Percentiles rank a stretch among this genome's conserved stretches.
phyloP scores from a whole-genome alignment of 345 rosid species.

The Hibiscus tridactylites region DNA sequence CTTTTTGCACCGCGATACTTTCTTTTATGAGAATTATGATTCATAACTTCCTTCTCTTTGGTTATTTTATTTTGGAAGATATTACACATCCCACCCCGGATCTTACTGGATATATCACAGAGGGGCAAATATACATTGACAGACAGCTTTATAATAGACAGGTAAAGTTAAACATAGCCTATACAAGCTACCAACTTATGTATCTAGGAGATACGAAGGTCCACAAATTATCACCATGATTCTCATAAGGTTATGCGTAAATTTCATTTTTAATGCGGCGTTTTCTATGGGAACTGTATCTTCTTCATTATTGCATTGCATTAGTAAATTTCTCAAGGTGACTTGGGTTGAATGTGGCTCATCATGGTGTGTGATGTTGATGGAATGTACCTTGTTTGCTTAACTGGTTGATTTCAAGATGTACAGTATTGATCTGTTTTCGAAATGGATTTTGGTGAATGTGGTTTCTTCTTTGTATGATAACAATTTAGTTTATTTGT shows the following conservation, averaged over 20 bases:
- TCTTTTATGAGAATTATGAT: background rate
- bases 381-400: background rate
- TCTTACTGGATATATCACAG: conserved; percentile 98
- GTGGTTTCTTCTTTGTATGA: background rate
- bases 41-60: background rate
- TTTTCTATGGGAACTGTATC: background rate
- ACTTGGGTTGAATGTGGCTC: background rate
- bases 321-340: background rate
- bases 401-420: background rate
- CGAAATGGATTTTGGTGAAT: background rate
- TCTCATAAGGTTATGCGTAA: background rate
- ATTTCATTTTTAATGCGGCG: background rate
- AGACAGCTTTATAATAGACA: conserved; percentile 78
- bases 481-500: background rate
- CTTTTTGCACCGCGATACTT: background rate
- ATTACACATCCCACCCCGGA: conserved; percentile 99
- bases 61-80: conserved; percentile 36
- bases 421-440: background rate
- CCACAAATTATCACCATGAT: background rate
- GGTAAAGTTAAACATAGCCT: conserved; percentile 19
- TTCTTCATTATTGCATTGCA: background rate
- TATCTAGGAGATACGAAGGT: background rate
- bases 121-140: conserved; percentile 87
- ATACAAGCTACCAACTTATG: background rate
- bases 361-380: background rate